Conservation (phyloP, 2,329 filamentous ascomycete genomes). For the Camptophora hylomeconis region DNA sequence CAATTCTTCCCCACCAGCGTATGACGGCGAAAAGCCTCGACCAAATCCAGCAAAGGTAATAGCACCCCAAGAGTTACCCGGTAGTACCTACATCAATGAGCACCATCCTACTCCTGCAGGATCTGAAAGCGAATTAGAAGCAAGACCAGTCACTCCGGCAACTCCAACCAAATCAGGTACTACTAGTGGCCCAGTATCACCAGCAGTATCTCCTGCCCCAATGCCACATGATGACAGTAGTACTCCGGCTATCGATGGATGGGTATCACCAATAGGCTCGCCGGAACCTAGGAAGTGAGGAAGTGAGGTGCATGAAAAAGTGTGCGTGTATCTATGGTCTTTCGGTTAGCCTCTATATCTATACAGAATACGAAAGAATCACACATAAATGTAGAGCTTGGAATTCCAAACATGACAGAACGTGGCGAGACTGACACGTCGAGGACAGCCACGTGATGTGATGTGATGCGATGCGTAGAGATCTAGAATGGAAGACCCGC, state of each 20-base stretch:
- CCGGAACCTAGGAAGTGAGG: background rate
- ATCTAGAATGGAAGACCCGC: no score
- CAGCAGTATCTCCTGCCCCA: background rate
- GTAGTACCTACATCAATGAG: conserved; percentile 18
- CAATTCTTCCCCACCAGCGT: conserved; percentile 14
- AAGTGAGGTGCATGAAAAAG: background rate
- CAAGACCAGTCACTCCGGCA: background rate
- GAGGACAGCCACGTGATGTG: no score
- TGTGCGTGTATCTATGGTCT: background rate
- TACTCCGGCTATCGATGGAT: background rate
- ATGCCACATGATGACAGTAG: background rate
- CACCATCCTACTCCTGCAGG: conserved; percentile 12
- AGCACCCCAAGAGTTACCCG: conserved; percentile 15
- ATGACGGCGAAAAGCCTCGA: conserved; percentile 7
- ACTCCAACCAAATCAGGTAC: background rate
- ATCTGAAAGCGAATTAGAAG: background rate
- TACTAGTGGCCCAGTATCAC: background rate
- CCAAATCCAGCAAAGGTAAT: conserved; percentile 2
- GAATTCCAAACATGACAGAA: no score
- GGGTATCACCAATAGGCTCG: background rate
- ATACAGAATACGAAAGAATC: no score
- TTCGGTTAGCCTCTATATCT: no score
- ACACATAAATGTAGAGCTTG: no score
- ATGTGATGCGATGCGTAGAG: no score
- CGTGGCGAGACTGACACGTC: no score